These are phyloP conservation scores for Daldinia vernicosa DNA, from an alignment of 495 filamentous ascomycete species.

Conservation along the genomic window DNA sequence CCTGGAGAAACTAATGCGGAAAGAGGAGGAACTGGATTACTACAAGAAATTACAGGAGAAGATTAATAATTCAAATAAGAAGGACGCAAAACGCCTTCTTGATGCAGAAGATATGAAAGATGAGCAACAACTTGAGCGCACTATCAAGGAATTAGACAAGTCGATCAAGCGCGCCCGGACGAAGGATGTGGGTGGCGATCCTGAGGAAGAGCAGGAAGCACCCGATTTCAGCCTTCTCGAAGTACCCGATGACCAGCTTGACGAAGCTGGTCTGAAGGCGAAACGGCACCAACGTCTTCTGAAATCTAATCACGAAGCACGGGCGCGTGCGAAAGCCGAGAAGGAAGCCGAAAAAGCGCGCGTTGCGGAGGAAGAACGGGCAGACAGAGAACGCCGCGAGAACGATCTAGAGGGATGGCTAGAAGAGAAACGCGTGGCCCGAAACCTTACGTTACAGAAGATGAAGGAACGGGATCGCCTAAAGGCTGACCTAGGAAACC, in stretches of 20 bases:
- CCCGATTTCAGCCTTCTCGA: constrained; percentile 89
- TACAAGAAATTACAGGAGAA: constrained; percentile 81
- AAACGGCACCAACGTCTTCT: constrained; percentile 91
- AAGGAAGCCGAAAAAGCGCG: constrained; percentile 91
- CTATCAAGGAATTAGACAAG: constrained; percentile 87
- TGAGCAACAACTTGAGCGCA: constrained; percentile 79
- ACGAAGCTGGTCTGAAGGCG: constrained; percentile 87
- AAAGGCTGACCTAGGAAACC: constrained; percentile 91
- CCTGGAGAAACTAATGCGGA: constrained; percentile 90
- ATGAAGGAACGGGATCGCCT: constrained; percentile 94
- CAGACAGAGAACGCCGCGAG: constrained; percentile 83
- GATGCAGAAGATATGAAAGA: constrained; percentile 93
- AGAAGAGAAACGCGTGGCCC: constrained; percentile 75
- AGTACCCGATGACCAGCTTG: constrained; percentile 87
- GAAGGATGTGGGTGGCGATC: constrained; percentile 87
- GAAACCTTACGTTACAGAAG: constrained; percentile 75
- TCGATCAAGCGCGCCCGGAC: constrained; percentile 87
- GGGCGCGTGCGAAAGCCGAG: constrained; percentile 90
- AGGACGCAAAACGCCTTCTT: constrained; percentile 83
- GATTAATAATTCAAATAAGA: constrained; percentile 76
- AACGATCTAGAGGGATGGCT: constrained; percentile 90
- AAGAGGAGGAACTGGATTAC: constrained; percentile 94
- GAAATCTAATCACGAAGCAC: constrained; percentile 92
- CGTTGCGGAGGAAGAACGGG: constrained; percentile 78
- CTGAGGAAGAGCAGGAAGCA: constrained; percentile 76